Evolutionary conservation across 352 stramenopile species (phyloP), one percentile per base, ranked within the genome.

Genomic region (Pythium chondricola): DNA sequence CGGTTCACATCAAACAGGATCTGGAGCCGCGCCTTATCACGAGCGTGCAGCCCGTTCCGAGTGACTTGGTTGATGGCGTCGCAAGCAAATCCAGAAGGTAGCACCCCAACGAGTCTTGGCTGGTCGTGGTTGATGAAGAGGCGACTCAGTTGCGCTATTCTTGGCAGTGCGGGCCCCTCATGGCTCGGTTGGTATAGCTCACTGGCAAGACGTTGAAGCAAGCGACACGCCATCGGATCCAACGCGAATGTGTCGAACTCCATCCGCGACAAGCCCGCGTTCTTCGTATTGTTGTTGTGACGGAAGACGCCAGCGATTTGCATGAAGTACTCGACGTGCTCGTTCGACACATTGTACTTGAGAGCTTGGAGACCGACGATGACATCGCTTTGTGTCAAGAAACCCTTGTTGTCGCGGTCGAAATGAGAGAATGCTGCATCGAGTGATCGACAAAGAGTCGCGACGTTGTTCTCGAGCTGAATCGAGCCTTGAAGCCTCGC

Each of bases 231-330:
- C 11, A 69, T 68, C 0, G 77, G 77, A 37, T 87, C 77, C 21
- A 92, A 31, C 22, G 83, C 72, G 49, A 89, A 92, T 0, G 77
- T 66, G 53, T 92, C 81, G 44, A 92, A 92, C 45, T 92, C 81
- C 46, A 79, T 83, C 32, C 81, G 67, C 16, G 81, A 89, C 9
- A 89, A 22, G 0, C 61, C 61, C 6, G 35, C 47, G 14, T 52
- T 67, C 16, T 39, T 44, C 6, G 41, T 57, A 14, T 25, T 52
- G 21, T 77, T 55, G 14, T 25, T 53, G 21, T 79, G 69, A 24
- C 61, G 57, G 24, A 85, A 86, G 6, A 85, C 53, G 14, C 58
- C 61, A 16, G 83, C 69, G 9, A 41, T 51, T 2, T 40, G 30
- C 36, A 85, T 54, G 14, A 91, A 47, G 5, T 52, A 27, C 6